These are phyloP conservation scores for Trifolium dubium DNA, from an alignment of 306 rosid species.

Conservation along the genomic window DNA sequence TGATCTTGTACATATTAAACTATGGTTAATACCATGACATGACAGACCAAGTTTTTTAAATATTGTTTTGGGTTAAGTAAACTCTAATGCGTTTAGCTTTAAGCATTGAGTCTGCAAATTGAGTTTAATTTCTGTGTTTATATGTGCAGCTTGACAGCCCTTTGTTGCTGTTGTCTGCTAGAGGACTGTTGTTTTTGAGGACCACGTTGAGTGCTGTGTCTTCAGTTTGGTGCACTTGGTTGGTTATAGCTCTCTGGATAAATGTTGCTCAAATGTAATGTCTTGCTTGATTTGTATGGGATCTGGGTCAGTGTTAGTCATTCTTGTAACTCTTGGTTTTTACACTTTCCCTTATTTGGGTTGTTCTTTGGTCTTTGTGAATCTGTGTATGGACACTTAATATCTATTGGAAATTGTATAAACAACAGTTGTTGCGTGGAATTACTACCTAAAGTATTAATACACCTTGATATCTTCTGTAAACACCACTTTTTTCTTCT, in stretches of 20 bases:
- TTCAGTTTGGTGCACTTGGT: conserved; percentile 42
- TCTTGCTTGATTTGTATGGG: conserved; percentile 40
- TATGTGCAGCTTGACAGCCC: conserved; percentile 73
- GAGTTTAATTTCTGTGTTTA: conserved; percentile 22
- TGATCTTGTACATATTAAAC: too few relatives aligned
- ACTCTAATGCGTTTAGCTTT: too few relatives aligned
- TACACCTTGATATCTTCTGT: conserved; percentile 2
- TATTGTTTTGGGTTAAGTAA: too few relatives aligned
- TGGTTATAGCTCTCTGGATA: conserved; percentile 45
- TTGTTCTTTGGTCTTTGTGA: conserved; percentile 38
- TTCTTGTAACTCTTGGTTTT: conserved; percentile 30
- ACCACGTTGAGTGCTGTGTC: conserved; percentile 27
- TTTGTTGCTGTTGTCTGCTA: conserved; percentile 87
- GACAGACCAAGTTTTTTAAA: too few relatives aligned
- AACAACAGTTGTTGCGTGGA: conserved; percentile 21
- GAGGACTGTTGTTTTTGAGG: conserved; percentile 78
- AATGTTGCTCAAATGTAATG: conserved; percentile 37
- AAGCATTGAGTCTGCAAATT: too few relatives aligned
- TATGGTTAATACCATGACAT: too few relatives aligned
- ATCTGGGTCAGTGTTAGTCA: conserved; percentile 38
- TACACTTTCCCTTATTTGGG: conserved; percentile 2
- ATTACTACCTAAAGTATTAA: conserved; percentile 18
- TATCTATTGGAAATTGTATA: conserved; percentile 32
- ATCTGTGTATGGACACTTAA: conserved; percentile 14
- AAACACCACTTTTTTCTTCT: background rate